phyloP scores from a whole-genome alignment of 2,329 filamentous ascomycete genomes.

The Pseudocercospora vitis region DNA sequence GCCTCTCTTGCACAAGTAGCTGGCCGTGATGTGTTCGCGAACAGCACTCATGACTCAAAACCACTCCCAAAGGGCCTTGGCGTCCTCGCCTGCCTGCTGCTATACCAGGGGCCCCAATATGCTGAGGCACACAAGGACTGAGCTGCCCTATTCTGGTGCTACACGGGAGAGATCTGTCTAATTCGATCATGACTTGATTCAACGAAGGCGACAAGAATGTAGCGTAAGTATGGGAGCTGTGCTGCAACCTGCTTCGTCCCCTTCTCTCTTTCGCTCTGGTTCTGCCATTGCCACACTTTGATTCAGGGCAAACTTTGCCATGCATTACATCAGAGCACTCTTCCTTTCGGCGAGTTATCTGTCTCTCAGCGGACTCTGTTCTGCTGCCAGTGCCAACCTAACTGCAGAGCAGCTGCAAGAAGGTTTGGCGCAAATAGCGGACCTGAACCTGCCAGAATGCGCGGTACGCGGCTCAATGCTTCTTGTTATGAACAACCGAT shows the following conservation, averaged over 20 bases:
- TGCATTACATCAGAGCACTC: not conserved
- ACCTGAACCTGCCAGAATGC: slow-evolving; percentile 17
- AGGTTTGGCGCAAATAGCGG: slow-evolving; percentile 9
- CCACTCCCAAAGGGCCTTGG: not conserved
- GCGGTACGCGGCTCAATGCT: slow-evolving; percentile 10
- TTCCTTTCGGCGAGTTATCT: not conserved
- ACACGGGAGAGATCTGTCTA: not conserved
- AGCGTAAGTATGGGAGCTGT: not conserved
- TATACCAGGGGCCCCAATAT: not conserved
- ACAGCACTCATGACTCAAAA: not conserved
- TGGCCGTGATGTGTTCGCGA: not conserved
- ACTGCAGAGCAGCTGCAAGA: not conserved
- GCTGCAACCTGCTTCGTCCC: not conserved
- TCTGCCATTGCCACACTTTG: not conserved
- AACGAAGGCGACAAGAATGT: not conserved
- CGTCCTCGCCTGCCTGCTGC: not conserved
- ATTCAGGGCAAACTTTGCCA: not conserved
- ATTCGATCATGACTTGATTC: not conserved
- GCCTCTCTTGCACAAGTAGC: not conserved
- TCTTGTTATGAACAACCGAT: not conserved
- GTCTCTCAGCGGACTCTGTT: not conserved
- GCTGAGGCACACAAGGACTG: not conserved
- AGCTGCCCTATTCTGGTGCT: not conserved
- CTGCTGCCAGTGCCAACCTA: not conserved
- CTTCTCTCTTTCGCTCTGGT: not conserved